Base-by-base conservation (phyloP, 1,284 basidiomycete genomes). In the Irpex sp. region DNA sequence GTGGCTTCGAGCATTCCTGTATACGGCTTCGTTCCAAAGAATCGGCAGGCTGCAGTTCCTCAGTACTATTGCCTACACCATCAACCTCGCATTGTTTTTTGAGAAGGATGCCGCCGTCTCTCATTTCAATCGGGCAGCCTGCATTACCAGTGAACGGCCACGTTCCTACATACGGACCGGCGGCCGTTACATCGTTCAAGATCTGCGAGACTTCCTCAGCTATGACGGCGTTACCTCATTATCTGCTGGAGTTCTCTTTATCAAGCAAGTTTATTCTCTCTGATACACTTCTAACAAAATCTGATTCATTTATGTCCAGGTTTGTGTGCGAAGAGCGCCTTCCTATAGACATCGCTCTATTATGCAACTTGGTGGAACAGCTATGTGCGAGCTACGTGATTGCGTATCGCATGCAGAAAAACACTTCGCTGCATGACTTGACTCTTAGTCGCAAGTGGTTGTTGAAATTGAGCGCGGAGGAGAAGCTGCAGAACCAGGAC, bases 381-480 rank as follows among this genome's bases (percentile, higher is more conserved):
- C 66, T 85, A 0, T 75, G 78, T 47, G 73, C 74, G 1, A 75
- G 75, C 4, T 68, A 78, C 9, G 71, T 80, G 5, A 58, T 85
- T 0, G 69, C 77, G 2, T 69, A 67, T 59, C 73, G 71, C 15
- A 61, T 73, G 37, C 65, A 70, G 15, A 67, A 54, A 0, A 40
- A 40, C 1, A 66, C 63, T 0, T 70, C 68, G 11, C 69, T 83
- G 0, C 79, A 85, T 59, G 75, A 77, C 9, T 66, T 82, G 13
- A 78, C 78, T 2, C 74, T 86, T 34, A 84, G 83, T 0, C 76
- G 78, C 15, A 79, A 77, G 58, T 86, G 83, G 83, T 63, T 84
- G 74, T 3, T 69, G 68, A 2, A 68, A 76, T 2, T 64, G 75
- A 3, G 44, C 54, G 3, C 57, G 52, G 11, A 15, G 56, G 1